phyloP scores from a whole-genome alignment of 768 basidiomycete species.

The Tricholoma sp. region DNA sequence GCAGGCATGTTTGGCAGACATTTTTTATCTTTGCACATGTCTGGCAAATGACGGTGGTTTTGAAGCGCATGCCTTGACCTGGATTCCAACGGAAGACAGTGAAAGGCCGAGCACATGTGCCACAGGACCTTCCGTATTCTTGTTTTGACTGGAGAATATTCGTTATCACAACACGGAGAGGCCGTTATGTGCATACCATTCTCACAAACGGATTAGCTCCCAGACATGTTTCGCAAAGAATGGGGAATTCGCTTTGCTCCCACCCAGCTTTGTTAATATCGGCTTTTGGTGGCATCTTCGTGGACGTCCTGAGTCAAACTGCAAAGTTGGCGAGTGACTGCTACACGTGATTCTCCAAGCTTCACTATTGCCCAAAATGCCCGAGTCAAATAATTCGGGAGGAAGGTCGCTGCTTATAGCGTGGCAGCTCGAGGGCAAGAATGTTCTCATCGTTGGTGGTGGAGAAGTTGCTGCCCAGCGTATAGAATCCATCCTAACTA shows the following conservation, averaged over 20 bases:
- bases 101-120: slow-evolving; percentile 94
- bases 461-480: slow-evolving; percentile 89
- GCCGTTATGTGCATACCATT: slow-evolving; percentile 57
- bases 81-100: slow-evolving; percentile 99
- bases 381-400: slow-evolving; percentile 21
- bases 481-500: slow-evolving; percentile 76
- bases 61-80: slow-evolving; percentile 87
- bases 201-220: slow-evolving; percentile 90
- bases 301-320: slow-evolving; percentile 10
- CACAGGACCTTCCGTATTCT: slow-evolving; percentile 93
- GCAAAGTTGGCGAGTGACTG: not conserved
- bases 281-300: slow-evolving; percentile 67
- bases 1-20: slow-evolving; percentile 94
- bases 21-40: slow-evolving; percentile 96
- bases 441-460: slow-evolving; percentile 89
- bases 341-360: slow-evolving; percentile 8
- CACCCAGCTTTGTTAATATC: slow-evolving; percentile 94
- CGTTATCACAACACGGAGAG: not conserved
- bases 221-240: slow-evolving; percentile 92
- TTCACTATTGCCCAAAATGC: not conserved
- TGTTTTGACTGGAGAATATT: slow-evolving; percentile 77
- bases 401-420: slow-evolving; percentile 85
- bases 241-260: slow-evolving; percentile 92
- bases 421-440: slow-evolving; percentile 84
- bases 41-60: slow-evolving; percentile 96